Evolutionary conservation across 2,329 filamentous ascomycete species (phyloP).

Genomic region (Clarireedia sp.): DNA sequence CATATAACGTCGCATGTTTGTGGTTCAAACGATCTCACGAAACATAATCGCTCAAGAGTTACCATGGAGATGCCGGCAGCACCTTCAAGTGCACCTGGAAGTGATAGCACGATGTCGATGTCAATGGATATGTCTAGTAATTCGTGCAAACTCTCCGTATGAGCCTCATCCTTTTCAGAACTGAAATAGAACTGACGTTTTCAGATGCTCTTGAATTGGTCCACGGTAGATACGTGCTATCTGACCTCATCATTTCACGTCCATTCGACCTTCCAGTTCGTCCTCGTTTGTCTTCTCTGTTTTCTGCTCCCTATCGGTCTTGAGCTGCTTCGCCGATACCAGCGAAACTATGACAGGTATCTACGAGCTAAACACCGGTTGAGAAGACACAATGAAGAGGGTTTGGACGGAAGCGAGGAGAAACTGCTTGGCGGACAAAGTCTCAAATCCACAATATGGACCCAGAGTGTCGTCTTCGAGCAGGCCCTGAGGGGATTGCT

Average conservation of each 20-base stretch:
- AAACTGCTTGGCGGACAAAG: slow-evolving; percentile 12
- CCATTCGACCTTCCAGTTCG: slow-evolving; percentile 16
- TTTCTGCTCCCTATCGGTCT: slow-evolving; percentile 20
- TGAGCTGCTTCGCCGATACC: slow-evolving; percentile 17
- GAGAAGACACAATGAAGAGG: slow-evolving; percentile 2
- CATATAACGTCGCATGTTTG: neutral
- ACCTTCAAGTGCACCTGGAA: neutral
- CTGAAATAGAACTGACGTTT: neutral
- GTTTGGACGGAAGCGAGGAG: slow-evolving; percentile 14
- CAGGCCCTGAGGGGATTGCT: slow-evolving; percentile 14
- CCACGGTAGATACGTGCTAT: slow-evolving; percentile 21
- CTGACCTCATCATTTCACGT: slow-evolving; percentile 17
- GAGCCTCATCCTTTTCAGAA: neutral
- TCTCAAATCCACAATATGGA: neutral
- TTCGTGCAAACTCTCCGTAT: slow-evolving; percentile 20
- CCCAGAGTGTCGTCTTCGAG: slow-evolving; percentile 8
- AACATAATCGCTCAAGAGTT: neutral
- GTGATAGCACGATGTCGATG: slow-evolving; percentile 6
- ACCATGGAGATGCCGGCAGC: slow-evolving; percentile 6
- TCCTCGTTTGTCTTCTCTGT: slow-evolving; percentile 17
- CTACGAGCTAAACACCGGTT: slow-evolving; percentile 5
- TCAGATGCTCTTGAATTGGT: slow-evolving; percentile 24
- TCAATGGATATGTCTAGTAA: slow-evolving; percentile 15
- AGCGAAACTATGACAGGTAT: slow-evolving; percentile 17
- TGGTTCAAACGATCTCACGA: neutral